Evolutionary conservation across 2,329 filamentous ascomycete genomes (phyloP).

Genomic region (Cladosporium austrohemisphaericum): DNA sequence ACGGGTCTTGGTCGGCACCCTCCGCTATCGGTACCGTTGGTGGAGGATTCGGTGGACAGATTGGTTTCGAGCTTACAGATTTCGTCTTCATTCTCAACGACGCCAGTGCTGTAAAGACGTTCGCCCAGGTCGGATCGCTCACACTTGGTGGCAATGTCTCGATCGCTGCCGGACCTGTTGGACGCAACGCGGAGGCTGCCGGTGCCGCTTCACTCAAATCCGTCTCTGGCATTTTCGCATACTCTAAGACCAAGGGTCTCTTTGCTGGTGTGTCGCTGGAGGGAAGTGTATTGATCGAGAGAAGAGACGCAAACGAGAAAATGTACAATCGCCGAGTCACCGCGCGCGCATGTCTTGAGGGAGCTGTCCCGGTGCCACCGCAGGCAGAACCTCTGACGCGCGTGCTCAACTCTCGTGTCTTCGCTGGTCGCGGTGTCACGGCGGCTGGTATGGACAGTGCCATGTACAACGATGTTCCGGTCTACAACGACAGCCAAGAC

Average conservation of each 20-base stretch:
- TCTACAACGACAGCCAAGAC: conserved; percentile 81
- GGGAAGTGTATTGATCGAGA: conserved; percentile 87
- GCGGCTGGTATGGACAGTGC: conserved; percentile 49
- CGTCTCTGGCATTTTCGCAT: conserved; percentile 89
- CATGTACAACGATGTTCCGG: conserved; percentile 91
- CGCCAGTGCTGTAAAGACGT: conserved; percentile 79
- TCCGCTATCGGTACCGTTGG: conserved; percentile 77
- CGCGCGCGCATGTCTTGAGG: conserved; percentile 75
- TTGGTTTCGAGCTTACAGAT: conserved; percentile 82
- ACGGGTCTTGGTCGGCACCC: conserved; percentile 77
- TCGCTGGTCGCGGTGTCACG: conserved; percentile 60
- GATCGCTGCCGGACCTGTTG: conserved; percentile 88
- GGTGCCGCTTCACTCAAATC: conserved; percentile 87
- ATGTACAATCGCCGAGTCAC: conserved; percentile 82
- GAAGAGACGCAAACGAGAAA: conserved; percentile 95
- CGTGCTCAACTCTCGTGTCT: conserved; percentile 79
- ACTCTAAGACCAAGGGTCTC: conserved; percentile 95
- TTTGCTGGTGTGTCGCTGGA: conserved; percentile 95
- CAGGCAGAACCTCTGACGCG: conserved; percentile 80
- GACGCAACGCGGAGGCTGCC: conserved; percentile 91
- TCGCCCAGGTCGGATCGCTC: conserved; percentile 85
- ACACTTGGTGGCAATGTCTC: conserved; percentile 96
- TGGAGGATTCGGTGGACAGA: conserved; percentile 79
- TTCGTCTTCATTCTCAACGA: conserved; percentile 99
- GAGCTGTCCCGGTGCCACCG: conserved; percentile 71